These are phyloP conservation scores for Taiwanofungus camphoratus DNA, from an alignment of 1,284 basidiomycete species.

Conservation along the genomic window DNA sequence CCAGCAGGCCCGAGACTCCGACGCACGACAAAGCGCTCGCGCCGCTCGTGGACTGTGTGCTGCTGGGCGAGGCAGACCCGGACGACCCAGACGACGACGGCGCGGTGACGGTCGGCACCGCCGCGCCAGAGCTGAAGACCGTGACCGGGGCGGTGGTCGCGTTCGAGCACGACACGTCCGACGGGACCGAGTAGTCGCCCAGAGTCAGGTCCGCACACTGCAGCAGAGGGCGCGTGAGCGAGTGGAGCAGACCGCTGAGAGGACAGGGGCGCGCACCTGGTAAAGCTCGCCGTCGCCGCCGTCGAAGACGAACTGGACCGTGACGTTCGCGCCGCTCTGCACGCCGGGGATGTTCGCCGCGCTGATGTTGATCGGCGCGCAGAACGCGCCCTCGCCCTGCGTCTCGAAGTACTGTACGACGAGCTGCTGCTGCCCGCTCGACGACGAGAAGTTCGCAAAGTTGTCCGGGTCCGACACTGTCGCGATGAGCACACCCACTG, in stretches of 20 bases:
- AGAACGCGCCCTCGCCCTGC: slow-evolving; percentile 49
- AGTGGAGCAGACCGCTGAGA: neutral
- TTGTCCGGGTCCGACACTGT: slow-evolving; percentile 51
- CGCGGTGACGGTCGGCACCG: slow-evolving; percentile 8
- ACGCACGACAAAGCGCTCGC: slow-evolving; percentile 14
- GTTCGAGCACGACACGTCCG: slow-evolving; percentile 27
- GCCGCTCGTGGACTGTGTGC: slow-evolving; percentile 15
- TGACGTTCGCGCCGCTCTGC: slow-evolving; percentile 51
- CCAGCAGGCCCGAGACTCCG: slow-evolving; percentile 19
- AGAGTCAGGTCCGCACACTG: slow-evolving; percentile 73
- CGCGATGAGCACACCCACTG: slow-evolving; percentile 54
- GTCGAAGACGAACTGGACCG: slow-evolving; percentile 53
- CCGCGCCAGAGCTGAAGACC: slow-evolving; percentile 6
- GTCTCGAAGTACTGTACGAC: slow-evolving; percentile 46
- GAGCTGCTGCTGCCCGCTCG: slow-evolving; percentile 17
- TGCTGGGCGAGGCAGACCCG: slow-evolving; percentile 10
- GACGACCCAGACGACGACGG: slow-evolving; percentile 12
- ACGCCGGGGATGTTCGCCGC: slow-evolving; percentile 46
- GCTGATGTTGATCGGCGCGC: slow-evolving; percentile 55
- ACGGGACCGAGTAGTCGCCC: slow-evolving; percentile 36
- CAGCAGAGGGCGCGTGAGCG: neutral
- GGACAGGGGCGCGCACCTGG: slow-evolving; percentile 41
- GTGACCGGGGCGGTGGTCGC: slow-evolving; percentile 19
- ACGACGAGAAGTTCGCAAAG: slow-evolving; percentile 44
- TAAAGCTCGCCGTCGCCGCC: slow-evolving; percentile 66